These are phyloP conservation scores for Phialocephala sp. DNA, from an alignment of 2,329 filamentous ascomycete species.

Conservation along the genomic window DNA sequence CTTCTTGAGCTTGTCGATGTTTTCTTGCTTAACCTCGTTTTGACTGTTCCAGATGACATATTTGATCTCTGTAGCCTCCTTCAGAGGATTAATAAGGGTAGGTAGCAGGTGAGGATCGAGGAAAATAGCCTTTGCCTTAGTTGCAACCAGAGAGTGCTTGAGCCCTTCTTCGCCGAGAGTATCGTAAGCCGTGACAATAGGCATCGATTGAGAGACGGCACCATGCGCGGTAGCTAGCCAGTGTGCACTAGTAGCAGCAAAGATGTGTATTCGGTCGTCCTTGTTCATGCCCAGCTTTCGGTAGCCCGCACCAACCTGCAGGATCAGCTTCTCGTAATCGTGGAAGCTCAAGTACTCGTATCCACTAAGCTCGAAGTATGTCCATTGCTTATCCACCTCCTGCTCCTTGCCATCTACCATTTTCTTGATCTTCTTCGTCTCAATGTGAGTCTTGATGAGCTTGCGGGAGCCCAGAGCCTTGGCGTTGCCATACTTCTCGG, in stretches of 20 bases:
- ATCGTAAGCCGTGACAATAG: slow-evolving; percentile 94
- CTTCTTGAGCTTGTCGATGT: slow-evolving; percentile 58
- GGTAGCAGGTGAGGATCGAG: slow-evolving; percentile 79
- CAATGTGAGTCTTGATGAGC: slow-evolving; percentile 77
- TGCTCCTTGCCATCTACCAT: slow-evolving; percentile 79
- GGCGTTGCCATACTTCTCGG: slow-evolving; percentile 67
- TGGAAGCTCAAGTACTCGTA: slow-evolving; percentile 80
- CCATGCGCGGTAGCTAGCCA: slow-evolving; percentile 86
- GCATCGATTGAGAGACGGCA: slow-evolving; percentile 82
- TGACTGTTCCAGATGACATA: slow-evolving; percentile 67
- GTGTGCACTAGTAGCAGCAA: slow-evolving; percentile 71
- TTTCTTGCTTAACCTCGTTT: slow-evolving; percentile 56
- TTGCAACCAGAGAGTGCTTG: slow-evolving; percentile 84
- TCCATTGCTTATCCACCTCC: slow-evolving; percentile 87
- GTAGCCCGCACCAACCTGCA: slow-evolving; percentile 72
- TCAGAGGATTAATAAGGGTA: slow-evolving; percentile 61
- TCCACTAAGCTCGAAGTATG: slow-evolving; percentile 80
- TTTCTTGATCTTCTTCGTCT: slow-evolving; percentile 91
- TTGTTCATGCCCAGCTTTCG: slow-evolving; percentile 73
- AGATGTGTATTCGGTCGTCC: slow-evolving; percentile 77
- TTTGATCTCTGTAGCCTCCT: slow-evolving; percentile 61
- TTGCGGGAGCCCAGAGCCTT: slow-evolving; percentile 73
- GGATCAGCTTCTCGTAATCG: slow-evolving; percentile 74
- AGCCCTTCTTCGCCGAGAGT: slow-evolving; percentile 86
- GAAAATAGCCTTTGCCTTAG: slow-evolving; percentile 82